Evolutionary conservation across 805 yeast species (phyloP), one percentile per base, ranked within the genome.

Genomic region (Wickerhamomyces bisporus): DNA sequence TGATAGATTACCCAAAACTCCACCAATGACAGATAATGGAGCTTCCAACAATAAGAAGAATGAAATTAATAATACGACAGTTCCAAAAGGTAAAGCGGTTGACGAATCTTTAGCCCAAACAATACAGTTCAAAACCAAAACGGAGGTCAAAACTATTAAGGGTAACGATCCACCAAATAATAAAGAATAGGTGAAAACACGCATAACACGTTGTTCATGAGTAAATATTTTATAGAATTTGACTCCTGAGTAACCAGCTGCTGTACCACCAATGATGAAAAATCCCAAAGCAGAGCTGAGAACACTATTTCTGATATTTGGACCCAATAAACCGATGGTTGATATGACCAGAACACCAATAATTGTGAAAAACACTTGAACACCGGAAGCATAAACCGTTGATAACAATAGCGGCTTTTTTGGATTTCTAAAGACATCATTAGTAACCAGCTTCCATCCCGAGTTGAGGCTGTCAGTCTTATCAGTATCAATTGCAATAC

Each of bases 101-200:
- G 93, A 79, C 1, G 93, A 79, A 44, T 80, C 81, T 48, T 79
- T 72, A 2, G 81, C 81, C 86, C 89, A 84, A 9, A 84, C 79
- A 39, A 87, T 72, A 42, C 75, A 62, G 56, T 86, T 87, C 41
- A 84, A 60, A 18, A 75, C 53, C 18, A 82, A 56, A 0, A 81
- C 65, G 3, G 75, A 64, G 0, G 71, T 40, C 39, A 84, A 58
- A 0, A 79, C 65, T 3, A 62, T 50, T 30, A 61, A 72, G 19
- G 69, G 85, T 60, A 66, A 64, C 3, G 64, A 43, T 18, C 73
- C 71, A 15, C 79, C 80, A 41, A 74, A 71, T 17, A 70, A 38
- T 10, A 73, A 52, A 4, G 81, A 62, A 32, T 55, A 39, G 14
- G 15, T 15, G 20, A 53, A 16, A 3, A 33, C 18, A 7, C 27